phyloP scores from a whole-genome alignment of 2,329 filamentous ascomycete genomes.

The Ophiostoma triangulosporum region DNA sequence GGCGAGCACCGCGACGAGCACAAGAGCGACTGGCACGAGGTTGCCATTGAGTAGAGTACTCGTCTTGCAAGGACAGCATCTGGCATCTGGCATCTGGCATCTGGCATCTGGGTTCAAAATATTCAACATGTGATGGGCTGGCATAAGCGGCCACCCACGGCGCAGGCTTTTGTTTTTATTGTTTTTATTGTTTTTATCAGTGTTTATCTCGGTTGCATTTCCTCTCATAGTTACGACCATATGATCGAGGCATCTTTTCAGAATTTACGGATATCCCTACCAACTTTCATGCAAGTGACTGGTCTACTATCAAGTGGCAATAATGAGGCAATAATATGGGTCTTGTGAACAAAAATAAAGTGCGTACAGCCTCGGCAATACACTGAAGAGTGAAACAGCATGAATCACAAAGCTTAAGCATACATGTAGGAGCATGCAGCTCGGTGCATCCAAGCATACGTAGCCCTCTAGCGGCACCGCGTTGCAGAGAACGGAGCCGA shows the following conservation, averaged over 20 bases:
- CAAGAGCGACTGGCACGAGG: conserved; percentile 42
- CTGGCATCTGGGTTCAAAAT: neutral
- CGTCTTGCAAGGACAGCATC: neutral
- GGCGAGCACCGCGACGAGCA: conserved; percentile 44
- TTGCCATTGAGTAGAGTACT: conserved; percentile 24
- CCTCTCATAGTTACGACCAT: conserved; percentile 4
- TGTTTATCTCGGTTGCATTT: neutral
- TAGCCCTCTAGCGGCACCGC: too few species aligned
- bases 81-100: neutral
- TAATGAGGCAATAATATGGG: too few species aligned
- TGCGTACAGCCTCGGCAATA: too few species aligned
- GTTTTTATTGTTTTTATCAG: neutral
- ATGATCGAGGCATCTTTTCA: conserved; percentile 1
- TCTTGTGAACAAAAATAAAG: too few species aligned
- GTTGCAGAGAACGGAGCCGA: too few species aligned
- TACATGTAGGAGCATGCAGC: too few species aligned
- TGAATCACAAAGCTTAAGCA: too few species aligned
- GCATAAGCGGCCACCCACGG: neutral
- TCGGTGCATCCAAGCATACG: too few species aligned
- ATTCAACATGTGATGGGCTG: conserved; percentile 1
- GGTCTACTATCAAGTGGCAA: too few species aligned
- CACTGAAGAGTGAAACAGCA: too few species aligned
- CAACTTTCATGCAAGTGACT: too few species aligned
- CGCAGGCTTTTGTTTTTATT: neutral
- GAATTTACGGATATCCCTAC: neutral